A percentile compares a stretch with the other conserved stretches of the same genome.
Conservation (phyloP, 2,329 filamentous ascomycete species). For the Trichoderma brevicompactum region DNA sequence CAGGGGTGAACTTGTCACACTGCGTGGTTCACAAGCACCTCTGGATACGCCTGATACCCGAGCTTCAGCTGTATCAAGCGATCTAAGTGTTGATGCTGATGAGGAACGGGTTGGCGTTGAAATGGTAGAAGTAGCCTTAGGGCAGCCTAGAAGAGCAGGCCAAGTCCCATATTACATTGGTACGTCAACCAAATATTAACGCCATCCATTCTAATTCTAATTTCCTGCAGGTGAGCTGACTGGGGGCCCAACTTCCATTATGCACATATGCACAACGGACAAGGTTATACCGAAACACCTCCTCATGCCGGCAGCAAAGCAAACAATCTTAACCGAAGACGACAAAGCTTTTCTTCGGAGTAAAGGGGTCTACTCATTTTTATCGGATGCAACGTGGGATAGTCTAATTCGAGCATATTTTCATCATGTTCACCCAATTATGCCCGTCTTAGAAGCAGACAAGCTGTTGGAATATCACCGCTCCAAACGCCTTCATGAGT, state of each 20-base stretch:
- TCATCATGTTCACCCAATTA: slow-evolving; percentile 19
- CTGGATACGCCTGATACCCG: slow-evolving; percentile 8
- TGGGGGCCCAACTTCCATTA: slow-evolving; percentile 18
- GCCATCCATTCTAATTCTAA: not conserved
- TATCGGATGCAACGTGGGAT: slow-evolving; percentile 11
- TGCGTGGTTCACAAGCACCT: not conserved
- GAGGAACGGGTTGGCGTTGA: slow-evolving; percentile 17
- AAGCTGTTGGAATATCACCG: slow-evolving; percentile 16
- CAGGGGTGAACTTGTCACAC: not conserved
- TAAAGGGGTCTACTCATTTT: slow-evolving; percentile 20
- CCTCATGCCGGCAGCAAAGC: slow-evolving; percentile 20
- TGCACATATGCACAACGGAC: slow-evolving; percentile 19
- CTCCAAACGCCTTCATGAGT: slow-evolving; percentile 16
- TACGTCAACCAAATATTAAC: not conserved
- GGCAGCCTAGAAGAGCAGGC: slow-evolving; percentile 10
- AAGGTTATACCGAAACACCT: slow-evolving; percentile 20
- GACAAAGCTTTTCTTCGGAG: slow-evolving; percentile 15
- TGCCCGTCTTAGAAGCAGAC: slow-evolving; percentile 21
- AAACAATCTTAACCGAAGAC: slow-evolving; percentile 2
- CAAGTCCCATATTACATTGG: slow-evolving; percentile 23
- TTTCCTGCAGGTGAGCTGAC: slow-evolving; percentile 4
- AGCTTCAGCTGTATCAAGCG: slow-evolving; percentile 6
- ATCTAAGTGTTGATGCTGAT: slow-evolving; percentile 5
- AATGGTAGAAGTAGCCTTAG: slow-evolving; percentile 18
- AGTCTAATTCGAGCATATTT: slow-evolving; percentile 19